Evolutionary conservation across 352 stramenopile genomes (phyloP).

Genomic region (Pythium brachiatum): DNA sequence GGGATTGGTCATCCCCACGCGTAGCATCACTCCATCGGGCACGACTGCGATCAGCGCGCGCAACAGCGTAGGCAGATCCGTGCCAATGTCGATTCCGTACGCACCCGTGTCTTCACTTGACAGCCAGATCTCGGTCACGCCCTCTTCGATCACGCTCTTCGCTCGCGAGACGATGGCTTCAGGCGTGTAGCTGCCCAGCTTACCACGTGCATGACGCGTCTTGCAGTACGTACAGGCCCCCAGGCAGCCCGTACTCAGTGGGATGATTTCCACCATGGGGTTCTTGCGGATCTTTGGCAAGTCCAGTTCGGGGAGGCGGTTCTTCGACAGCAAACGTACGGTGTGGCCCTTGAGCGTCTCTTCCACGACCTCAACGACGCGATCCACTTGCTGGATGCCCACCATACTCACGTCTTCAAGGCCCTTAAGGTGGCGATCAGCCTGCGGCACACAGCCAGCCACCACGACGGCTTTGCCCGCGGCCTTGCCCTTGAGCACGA

Average conservation of each 20-base stretch:
- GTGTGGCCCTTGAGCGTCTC: constrained; percentile 90
- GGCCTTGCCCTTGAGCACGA: constrained; percentile 77
- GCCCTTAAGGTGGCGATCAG: constrained; percentile 77
- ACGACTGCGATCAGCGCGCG: constrained; percentile 60
- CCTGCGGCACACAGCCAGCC: constrained; percentile 90
- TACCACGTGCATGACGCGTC: constrained; percentile 89
- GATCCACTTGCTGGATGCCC: constrained; percentile 90
- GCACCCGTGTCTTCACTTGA: constrained; percentile 91
- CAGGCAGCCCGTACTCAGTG: constrained; percentile 89
- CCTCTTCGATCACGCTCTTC: constrained; percentile 63
- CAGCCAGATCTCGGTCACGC: constrained; percentile 91
- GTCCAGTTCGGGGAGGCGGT: constrained; percentile 80
- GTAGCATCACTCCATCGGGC: constrained; percentile 81
- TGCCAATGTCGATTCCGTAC: constrained; percentile 89
- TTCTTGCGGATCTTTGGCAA: constrained; percentile 93
- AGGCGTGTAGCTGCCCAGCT: constrained; percentile 84
- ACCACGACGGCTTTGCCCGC: constrained; percentile 88
- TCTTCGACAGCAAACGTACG: constrained; percentile 81
- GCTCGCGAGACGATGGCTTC: constrained; percentile 75
- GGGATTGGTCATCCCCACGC: constrained; percentile 93
- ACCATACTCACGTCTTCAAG: constrained; percentile 87
- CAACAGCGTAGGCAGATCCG: constrained; percentile 72
- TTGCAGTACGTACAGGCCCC: constrained; percentile 94
- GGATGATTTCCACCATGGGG: constrained; percentile 91
- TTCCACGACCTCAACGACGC: constrained; percentile 90